Base-by-base conservation (phyloP, 768 basidiomycete species). In the Boletus rex-veris region DNA sequence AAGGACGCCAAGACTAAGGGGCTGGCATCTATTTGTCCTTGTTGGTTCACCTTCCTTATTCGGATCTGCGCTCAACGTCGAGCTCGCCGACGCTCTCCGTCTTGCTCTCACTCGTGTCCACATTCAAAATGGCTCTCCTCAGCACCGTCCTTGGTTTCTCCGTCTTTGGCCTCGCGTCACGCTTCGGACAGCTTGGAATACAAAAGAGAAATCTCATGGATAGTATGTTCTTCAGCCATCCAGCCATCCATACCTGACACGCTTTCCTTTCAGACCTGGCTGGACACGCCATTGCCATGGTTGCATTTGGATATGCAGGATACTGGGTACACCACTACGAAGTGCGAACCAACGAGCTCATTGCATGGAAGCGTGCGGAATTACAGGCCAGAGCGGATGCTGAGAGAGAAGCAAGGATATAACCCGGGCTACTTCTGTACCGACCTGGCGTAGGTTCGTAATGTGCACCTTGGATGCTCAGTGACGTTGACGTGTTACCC, bases 141-240 rank as follows among this genome's bases (percentile, higher is more conserved):
- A 73, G 82, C 46, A 89, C 82, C 65, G 72, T 92, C 57, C 69
- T 90, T 65, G 89, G 90, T 39, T 90, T 90, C 72, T 88, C 90
- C 3, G 71, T 80, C 52, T 86, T 92, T 65, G 93, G 93, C 40
- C 85, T 97, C 54, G 85, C 85, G 19, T 84, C 86, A 18, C 80
- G 94, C 54, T 77, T 92, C 55, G 91, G 90, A 62, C 92, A 95
- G 73, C 83, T 97, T 21, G 88, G 86, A 50, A 88, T 97, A 64
- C 87, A 92, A 71, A 85, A 80, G 67, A 79, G 88, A 64, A 84
- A 85, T 65, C 78, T 94, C 55, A 81, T 89, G 71, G 79, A 84
- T 43, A 91, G 93, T 95, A 66, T 69, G 92, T 81, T 19, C 51
- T 50, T 36, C 30, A 39, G n/a, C 16, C 31, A 4, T 40, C 24